phyloP scores from a whole-genome alignment of 1,284 basidiomycete genomes.

The Tremellales sp. region DNA sequence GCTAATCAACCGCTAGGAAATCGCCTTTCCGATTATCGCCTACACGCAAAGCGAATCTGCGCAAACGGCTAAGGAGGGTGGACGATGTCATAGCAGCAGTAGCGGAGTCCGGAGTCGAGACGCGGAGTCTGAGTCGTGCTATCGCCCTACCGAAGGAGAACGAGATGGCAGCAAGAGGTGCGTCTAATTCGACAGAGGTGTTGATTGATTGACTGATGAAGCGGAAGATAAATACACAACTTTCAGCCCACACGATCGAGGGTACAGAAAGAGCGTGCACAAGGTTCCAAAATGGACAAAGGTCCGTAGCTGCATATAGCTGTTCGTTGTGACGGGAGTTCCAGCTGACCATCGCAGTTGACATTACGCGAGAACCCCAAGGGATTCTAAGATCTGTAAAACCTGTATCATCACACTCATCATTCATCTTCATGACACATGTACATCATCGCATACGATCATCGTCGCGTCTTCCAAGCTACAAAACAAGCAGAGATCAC shows the following conservation, averaged over 20 bases:
- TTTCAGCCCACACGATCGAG: constrained; percentile 63
- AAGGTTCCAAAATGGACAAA: constrained; percentile 93
- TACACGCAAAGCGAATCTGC: constrained; percentile 86
- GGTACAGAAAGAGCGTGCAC: constrained; percentile 91
- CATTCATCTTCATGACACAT: constrained; percentile 3
- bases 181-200: constrained; percentile 29
- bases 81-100: constrained; percentile 90
- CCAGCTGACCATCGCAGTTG: constrained; percentile 54
- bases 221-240: constrained; percentile 96
- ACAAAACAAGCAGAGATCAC: constrained; percentile 1
- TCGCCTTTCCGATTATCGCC: constrained; percentile 86
- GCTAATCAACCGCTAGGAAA: constrained; percentile 61
- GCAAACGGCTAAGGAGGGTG: constrained; percentile 82
- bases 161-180: constrained; percentile 51
- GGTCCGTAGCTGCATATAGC: constrained; percentile 51
- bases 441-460: constrained; percentile 7
- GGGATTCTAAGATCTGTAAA: constrained; percentile 63
- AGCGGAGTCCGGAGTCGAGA: constrained; percentile 68
- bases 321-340: not conserved
- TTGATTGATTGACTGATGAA: constrained; percentile 2
- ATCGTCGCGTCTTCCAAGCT: not conserved
- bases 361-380: constrained; percentile 80
- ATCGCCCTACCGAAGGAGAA: constrained; percentile 43
- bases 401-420: not conserved
- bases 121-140: constrained; percentile 52